These are phyloP conservation scores for Phytophthora ohioensis DNA, from an alignment of 352 stramenopile species.

Conservation along the genomic window DNA sequence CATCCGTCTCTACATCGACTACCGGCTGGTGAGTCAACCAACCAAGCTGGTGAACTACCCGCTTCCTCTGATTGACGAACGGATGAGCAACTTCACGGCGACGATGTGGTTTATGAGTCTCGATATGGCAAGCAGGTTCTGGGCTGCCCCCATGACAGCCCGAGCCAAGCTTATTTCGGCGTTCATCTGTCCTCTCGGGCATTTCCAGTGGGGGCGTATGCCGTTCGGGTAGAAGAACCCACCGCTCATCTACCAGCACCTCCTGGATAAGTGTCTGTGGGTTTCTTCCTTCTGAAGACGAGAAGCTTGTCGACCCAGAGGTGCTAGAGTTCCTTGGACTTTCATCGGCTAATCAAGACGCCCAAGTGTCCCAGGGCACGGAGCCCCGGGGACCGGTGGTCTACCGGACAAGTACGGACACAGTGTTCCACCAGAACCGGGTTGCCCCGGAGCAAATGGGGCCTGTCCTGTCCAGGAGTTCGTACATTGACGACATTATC, in stretches of 20 bases:
- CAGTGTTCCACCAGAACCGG: conserved; percentile 7
- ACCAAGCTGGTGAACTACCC: conserved; percentile 36
- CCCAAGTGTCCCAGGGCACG: neutral
- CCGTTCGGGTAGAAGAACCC: no score
- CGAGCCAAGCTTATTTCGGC: conserved; percentile 19
- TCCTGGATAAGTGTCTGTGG: conserved; percentile 21
- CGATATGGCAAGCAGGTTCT: no score
- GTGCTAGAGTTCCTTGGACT: no score
- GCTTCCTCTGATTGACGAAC: conserved; percentile 31
- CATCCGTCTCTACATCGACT: conserved; percentile 28
- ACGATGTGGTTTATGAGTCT: no score
- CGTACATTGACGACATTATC: no score
- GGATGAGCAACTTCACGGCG: conserved; percentile 4
- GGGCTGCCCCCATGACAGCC: no score
- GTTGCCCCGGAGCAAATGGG: no score
- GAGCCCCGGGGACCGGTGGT: neutral
- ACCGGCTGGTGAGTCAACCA: conserved; percentile 23
- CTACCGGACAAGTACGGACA: conserved; percentile 3
- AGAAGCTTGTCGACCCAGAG: no score
- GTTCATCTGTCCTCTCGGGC: conserved; percentile 32
- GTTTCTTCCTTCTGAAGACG: neutral
- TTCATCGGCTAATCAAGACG: neutral
- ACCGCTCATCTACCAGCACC: conserved; percentile 7
- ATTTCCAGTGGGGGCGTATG: conserved; percentile 30
- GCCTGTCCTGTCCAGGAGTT: no score